Percentiles rank a stretch among this genome's conserved stretches.
Conservation (phyloP, 2,329 filamentous ascomycete genomes). For the Thielaviopsis ethacetica region DNA sequence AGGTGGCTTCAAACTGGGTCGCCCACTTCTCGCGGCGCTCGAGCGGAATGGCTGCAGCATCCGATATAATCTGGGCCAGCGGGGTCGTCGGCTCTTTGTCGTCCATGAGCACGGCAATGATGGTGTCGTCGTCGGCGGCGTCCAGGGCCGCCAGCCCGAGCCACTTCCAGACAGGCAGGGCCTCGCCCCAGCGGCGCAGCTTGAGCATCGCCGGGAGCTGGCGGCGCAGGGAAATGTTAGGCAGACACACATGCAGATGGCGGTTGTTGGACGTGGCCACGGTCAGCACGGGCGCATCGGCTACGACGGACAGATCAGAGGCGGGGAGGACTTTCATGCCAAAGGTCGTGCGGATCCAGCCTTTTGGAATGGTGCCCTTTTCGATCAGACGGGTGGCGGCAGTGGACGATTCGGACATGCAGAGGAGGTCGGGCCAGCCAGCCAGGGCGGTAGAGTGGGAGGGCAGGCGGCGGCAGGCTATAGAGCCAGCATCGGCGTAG, state of each 20-base stretch:
- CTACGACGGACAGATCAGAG: not conserved
- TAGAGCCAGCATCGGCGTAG: not conserved
- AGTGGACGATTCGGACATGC: not conserved
- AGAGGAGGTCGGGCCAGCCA: not conserved
- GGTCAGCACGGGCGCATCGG: not conserved
- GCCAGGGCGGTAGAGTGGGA: not conserved
- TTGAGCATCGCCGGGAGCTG: not conserved
- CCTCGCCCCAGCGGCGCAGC: not conserved
- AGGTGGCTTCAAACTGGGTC: not conserved
- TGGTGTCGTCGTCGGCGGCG: not conserved
- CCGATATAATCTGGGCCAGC: not conserved
- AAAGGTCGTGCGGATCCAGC: not conserved
- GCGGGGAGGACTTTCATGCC: not conserved
- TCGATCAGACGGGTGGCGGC: not conserved
- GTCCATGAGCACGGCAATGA: not conserved
- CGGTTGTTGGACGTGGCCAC: not conserved
- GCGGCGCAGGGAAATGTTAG: not conserved
- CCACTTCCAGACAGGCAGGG: not conserved
- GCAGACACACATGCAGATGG: not conserved
- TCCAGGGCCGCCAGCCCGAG: not conserved
- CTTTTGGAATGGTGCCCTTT: not conserved
- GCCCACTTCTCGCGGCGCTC: not conserved
- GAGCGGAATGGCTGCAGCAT: not conserved
- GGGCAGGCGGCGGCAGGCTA: not conserved
- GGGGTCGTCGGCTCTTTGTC: not conserved